Base-by-base conservation (phyloP, 345 rosid genomes). In the Salix caprea region DNA sequence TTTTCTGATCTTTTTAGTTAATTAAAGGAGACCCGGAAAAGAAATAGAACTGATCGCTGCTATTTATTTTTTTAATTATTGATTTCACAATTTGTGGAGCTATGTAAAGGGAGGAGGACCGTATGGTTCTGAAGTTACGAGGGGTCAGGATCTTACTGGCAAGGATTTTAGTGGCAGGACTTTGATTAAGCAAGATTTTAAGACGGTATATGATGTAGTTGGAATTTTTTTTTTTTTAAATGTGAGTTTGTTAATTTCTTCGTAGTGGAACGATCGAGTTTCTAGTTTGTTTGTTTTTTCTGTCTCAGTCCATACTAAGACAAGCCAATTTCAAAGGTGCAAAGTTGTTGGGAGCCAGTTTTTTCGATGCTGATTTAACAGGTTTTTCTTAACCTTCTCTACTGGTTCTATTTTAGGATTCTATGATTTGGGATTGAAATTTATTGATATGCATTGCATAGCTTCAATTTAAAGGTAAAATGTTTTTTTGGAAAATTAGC, bases 341-440 rank as follows among this genome's bases (percentile, higher is more conserved):
- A 8, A 93, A 93, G 81, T 83, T 95, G 81, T 81, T 91, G 42
- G 99, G 99, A 75, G 98, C 99, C 68, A 95, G 99, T 84, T 91
- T 93, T 91, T 91, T 93, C 60, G 97, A 95, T 85, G 94, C 98
- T 74, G 99, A 95, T 85, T 80, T 95, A 77, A 95, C 97, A 87
- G 97, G 97, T 90, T 69, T 76, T 32, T 76, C 34, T 19, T 4
- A 56, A n/a, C 58, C 56, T 32, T 32, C 37, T 61, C 16, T 4
- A 23, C 4, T 24, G 32, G 26, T 32, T 13, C 36, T 73, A 7
- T 39, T 24, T 23, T n/a, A 54, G 32, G 30, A 71, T 40, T 71
- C 8, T 24, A 15, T 73, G 66, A 8, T 39, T 39, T 10, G 24
- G 64, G 44, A 50, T 71, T 52, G 4, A 24, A 23, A 60, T 11